phyloP scores from a whole-genome alignment of 805 yeast species.

The Wickerhamiella brachini region DNA sequence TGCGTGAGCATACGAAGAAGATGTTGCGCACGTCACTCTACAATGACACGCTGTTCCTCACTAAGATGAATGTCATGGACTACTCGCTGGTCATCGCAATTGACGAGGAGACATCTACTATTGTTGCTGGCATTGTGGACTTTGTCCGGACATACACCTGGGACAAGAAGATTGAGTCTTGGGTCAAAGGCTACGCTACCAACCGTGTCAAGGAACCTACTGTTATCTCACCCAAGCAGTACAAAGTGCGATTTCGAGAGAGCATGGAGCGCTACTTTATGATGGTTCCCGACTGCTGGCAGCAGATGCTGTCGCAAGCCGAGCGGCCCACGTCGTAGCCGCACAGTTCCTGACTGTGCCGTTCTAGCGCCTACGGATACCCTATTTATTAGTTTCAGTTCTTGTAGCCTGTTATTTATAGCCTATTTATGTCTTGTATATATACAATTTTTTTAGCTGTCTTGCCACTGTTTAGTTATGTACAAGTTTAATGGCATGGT shows the following conservation, averaged over 20 bases:
- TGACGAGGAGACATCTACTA: constrained; percentile 42
- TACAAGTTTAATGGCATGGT: constrained; percentile 20
- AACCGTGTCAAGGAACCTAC: constrained; percentile 89
- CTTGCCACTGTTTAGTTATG: too few relatives aligned
- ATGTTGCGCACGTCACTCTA: constrained; percentile 76
- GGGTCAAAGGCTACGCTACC: constrained; percentile 94
- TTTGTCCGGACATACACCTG: constrained; percentile 93
- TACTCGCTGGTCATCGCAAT: constrained; percentile 91
- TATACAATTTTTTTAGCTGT: too few relatives aligned
- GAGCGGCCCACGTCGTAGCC: neutral
- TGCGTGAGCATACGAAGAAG: constrained; percentile 80
- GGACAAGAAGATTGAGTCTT: constrained; percentile 95
- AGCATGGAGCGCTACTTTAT: constrained; percentile 94
- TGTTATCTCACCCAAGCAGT: constrained; percentile 92
- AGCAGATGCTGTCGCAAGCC: constrained; percentile 9
- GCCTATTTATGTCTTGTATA: too few relatives aligned
- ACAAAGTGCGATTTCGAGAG: constrained; percentile 83
- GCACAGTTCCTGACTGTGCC: too few relatives aligned
- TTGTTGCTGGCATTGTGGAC: constrained; percentile 88
- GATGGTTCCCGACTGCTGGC: constrained; percentile 71
- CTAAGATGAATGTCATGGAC: constrained; percentile 98
- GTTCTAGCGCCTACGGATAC: too few relatives aligned
- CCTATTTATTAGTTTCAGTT: neutral
- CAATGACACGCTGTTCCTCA: constrained; percentile 87
- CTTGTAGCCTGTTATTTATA: too few relatives aligned